phyloP scores from a whole-genome alignment of 2,329 filamentous ascomycete species.

The Colletotrichum tofieldiae region DNA sequence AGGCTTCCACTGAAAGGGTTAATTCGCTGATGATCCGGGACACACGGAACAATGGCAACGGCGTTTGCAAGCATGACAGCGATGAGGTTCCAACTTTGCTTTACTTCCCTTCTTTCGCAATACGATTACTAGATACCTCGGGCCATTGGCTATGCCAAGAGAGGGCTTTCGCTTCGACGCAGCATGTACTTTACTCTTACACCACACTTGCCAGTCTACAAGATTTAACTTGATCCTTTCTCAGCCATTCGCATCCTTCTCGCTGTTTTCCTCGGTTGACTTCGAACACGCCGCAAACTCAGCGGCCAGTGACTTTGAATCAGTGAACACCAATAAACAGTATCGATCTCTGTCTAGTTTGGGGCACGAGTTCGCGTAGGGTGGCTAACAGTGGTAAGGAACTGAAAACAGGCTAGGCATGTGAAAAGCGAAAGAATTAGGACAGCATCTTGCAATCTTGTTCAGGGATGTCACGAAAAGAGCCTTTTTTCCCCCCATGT shows the following conservation, averaged over 20 bases:
- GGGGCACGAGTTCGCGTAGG: not conserved
- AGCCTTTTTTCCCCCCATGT: not conserved
- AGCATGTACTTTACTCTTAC: conserved; percentile 13
- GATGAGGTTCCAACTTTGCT: not conserved
- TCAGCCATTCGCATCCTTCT: not conserved
- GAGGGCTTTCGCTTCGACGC: conserved; percentile 31
- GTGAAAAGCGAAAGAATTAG: not conserved
- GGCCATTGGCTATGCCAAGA: conserved; percentile 25
- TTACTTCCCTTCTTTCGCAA: not conserved
- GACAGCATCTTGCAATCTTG: not conserved
- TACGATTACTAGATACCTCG: conserved; percentile 29
- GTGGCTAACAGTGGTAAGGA: not conserved
- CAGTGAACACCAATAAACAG: not conserved
- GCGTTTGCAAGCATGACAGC: conserved; percentile 29
- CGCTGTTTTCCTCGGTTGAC: not conserved
- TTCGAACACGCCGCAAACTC: not conserved
- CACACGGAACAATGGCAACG: conserved; percentile 3
- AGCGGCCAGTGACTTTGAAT: not conserved
- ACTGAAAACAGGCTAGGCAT: not conserved
- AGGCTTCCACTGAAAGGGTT: conserved; percentile 21
- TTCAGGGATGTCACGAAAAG: not conserved
- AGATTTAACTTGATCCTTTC: conserved; percentile 17
- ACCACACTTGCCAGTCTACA: conserved; percentile 21
- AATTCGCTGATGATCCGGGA: conserved; percentile 20
- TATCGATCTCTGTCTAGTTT: not conserved